Base-by-base conservation (phyloP, 345 rosid genomes). In the Gossypium anomalum region DNA sequence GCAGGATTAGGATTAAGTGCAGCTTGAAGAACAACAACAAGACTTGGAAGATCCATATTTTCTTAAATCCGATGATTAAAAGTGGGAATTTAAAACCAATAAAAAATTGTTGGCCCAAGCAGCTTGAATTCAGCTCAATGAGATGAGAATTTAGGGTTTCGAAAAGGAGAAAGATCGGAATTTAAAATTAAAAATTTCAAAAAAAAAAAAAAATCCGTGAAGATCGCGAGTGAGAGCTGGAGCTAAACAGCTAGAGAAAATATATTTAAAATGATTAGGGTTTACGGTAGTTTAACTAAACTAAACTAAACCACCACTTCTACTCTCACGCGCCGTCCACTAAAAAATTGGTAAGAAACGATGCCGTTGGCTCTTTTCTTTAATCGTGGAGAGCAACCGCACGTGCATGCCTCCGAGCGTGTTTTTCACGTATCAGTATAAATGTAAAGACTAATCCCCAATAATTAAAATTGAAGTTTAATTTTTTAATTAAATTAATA, bases 1-100 rank as follows among this genome's bases (percentile, higher is more conserved):
- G 89, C 94, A 1, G 93, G 95, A 75, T 85, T 87, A 72, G 95
- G 95, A 73, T 97, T 96, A 16, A 93, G 93, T 20, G 92, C 99
- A 12, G 90, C 87, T 49, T 85, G 90, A 70, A 96, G 93, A 80
- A 92, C 82, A 62, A 87, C 75, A 70, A 89, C 90, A 53, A 96
- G 95, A 78, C 86, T 82, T n/a, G 86, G 92, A 56, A 90, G 97
- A 93, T 96, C 99, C 99, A 96, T 96, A 17, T 5, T 3, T 51
- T 48, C 17, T 8, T 25, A 23, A 13, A 51, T 48, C 48, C 62
- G 53, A 65, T 56, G 43, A 52, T 41, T 14, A 68, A 44, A 22
- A 19, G 25, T 57, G 25, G 61, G 27, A 22, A 2, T 22, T 3
- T 47, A 47, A 11, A 34, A 34, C 41, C 41, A n/a, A 53, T n/a